Conservation (phyloP, 768 basidiomycete species). For the Suillus occidentalis region DNA sequence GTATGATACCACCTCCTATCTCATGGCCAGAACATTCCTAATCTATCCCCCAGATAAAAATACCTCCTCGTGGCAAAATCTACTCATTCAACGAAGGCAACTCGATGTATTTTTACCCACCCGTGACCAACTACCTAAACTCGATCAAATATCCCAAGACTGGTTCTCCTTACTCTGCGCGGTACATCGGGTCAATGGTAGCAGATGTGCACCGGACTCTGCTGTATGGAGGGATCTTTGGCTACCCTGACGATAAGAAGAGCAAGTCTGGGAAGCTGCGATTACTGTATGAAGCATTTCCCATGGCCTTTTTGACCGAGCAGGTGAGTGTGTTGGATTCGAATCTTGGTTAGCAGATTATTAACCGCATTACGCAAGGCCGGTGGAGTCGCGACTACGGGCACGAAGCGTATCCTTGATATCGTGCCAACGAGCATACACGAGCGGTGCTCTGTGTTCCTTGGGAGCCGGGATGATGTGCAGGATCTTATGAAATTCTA, state of each 20-base stretch:
- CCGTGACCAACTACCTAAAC: constrained; percentile 78
- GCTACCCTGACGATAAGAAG: constrained; percentile 98
- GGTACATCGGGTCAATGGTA: constrained; percentile 99
- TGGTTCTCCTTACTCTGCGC: constrained; percentile 81
- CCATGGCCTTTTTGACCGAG: constrained; percentile 94
- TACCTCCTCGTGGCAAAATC: constrained; percentile 94
- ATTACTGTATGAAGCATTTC: constrained; percentile 95
- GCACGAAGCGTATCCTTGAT: constrained; percentile 90
- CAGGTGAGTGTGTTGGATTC: constrained; percentile 52
- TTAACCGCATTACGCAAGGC: constrained; percentile 51
- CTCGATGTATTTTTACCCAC: constrained; percentile 87
- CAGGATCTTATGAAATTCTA: constrained; percentile 88
- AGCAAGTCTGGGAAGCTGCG: constrained; percentile 94
- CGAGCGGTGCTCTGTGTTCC: constrained; percentile 89
- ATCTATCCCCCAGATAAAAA: constrained; percentile 64
- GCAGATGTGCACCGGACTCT: constrained; percentile 97
- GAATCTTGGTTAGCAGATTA: not conserved
- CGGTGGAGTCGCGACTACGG: constrained; percentile 95
- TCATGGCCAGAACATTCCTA: constrained; percentile 6
- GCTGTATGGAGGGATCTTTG: constrained; percentile 97
- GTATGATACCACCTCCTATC: constrained; percentile 40
- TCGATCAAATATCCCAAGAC: constrained; percentile 87
- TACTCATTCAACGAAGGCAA: constrained; percentile 99
- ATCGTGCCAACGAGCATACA: constrained; percentile 86
- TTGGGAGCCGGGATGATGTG: constrained; percentile 94